Base-by-base conservation (phyloP, 2,329 filamentous ascomycete genomes). In the Xylaria sp. region DNA sequence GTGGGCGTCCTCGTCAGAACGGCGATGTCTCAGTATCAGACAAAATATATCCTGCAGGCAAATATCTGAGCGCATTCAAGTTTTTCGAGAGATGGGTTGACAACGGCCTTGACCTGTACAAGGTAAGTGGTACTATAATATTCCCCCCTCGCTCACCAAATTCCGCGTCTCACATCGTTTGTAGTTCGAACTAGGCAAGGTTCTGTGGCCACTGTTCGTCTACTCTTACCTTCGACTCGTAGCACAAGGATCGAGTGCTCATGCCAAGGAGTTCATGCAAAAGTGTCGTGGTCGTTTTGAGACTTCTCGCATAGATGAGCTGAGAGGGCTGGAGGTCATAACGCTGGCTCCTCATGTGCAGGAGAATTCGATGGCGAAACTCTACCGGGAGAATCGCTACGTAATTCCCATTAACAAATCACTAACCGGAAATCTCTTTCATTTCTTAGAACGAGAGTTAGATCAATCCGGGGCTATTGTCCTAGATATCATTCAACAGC, bases 131-230 rank as follows among this genome's bases (percentile, higher is more conserved):
- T 31, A 31, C 43, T 49, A 8, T 41, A 25, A 51, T 57, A 18
- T 13, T 13, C 10, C n/a, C 48, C 3, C n/a, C 9, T 3, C 33
- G 23, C 33, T 36, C 28, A 36, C 10, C 66, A 12, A 25, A 36
- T 39, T 56, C 0, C 20, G 5, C 43, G 48, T 39, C 76, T 49
- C 74, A 66, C 52, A 65, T 36, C 46, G 36, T n/a, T 23, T 54
- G 23, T 3, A 94, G 89, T 94, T 95, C 54, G 96, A 99, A 82
- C 85, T 99, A 2, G 88, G 89, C 67, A 94, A 97, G 73, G 85
- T 98, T 3, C 83, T 97, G 18, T 99, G 96, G 94, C 96, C 96
- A 0, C 83, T 97, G 0, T 98, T 98, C 77, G 92, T 98, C 60
- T 97, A 99, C 80, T 96, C 93, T 0, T 98, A 92, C 78, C 84